phyloP scores from a whole-genome alignment of 331 rosid genomes.

The Stylosanthes scabra region DNA sequence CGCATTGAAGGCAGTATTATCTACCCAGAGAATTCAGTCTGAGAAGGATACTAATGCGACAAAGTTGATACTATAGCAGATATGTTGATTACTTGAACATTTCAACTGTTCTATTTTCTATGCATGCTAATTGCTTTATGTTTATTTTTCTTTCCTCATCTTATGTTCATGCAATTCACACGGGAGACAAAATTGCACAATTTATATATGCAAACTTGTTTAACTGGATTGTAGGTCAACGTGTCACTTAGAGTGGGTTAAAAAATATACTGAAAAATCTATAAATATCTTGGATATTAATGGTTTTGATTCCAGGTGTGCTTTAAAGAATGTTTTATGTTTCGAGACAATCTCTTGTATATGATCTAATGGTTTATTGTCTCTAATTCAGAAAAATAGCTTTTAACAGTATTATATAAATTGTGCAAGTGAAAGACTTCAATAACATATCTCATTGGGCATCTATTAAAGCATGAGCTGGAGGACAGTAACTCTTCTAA shows the following conservation, averaged over 20 bases:
- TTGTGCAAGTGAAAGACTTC: slow-evolving; percentile 98
- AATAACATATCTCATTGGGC: slow-evolving; percentile 80
- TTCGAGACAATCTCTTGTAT: slow-evolving; percentile 33
- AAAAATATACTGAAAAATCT: slow-evolving; percentile 56
- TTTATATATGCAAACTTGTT: slow-evolving; percentile 83
- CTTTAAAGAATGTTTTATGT: slow-evolving; percentile 22
- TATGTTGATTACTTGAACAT: slow-evolving; percentile 39
- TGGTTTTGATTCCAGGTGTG: slow-evolving; percentile 70
- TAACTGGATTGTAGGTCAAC: slow-evolving; percentile 87
- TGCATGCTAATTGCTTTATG: slow-evolving; percentile 35
- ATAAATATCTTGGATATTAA: slow-evolving; percentile 81
- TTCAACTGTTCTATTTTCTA: slow-evolving; percentile 29
- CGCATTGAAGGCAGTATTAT: slow-evolving; percentile 67
- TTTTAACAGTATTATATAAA: slow-evolving; percentile 92
- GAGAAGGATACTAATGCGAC: slow-evolving; percentile 50
- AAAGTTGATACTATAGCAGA: slow-evolving; percentile 76
- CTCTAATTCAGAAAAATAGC: slow-evolving; percentile 68
- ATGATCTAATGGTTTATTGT: slow-evolving; percentile 33
- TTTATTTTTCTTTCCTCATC: neutral
- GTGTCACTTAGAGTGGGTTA: slow-evolving; percentile 67
- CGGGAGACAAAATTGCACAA: slow-evolving; percentile 83
- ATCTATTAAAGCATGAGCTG: slow-evolving; percentile 85
- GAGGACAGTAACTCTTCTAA: slow-evolving; percentile 64
- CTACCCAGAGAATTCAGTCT: slow-evolving; percentile 50
- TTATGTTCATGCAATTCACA: slow-evolving; percentile 64